Conservation (phyloP, 2,329 filamentous ascomycete species). For the Alternaria atra region DNA sequence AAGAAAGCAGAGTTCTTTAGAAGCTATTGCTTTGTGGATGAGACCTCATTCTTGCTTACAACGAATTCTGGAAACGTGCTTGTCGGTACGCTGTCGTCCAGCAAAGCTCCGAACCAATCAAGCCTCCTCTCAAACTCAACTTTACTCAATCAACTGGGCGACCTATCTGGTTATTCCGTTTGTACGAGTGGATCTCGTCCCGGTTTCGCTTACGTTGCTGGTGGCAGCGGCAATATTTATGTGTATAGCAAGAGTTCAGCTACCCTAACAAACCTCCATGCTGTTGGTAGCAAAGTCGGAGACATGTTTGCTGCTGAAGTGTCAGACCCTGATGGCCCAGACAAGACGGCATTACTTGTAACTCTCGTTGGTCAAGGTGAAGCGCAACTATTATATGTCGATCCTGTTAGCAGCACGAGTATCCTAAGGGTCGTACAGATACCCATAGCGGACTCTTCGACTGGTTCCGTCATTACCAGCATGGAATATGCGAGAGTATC, state of each 20-base stretch:
- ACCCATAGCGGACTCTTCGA: conserved; percentile 41
- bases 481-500: conserved; percentile 48
- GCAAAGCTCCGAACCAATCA: neutral
- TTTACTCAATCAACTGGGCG: conserved; percentile 45
- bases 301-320: conserved; percentile 46
- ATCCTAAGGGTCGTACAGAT: conserved; percentile 19
- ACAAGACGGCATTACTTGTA: conserved; percentile 46
- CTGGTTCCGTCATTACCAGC: conserved; percentile 63
- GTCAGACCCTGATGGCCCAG: neutral
- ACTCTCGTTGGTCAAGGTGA: conserved; percentile 49
- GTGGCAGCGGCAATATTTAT: conserved; percentile 56
- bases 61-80: conserved; percentile 67
- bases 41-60: conserved; percentile 65
- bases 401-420: conserved; percentile 3
- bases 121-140: conserved; percentile 28
- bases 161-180: conserved; percentile 60
- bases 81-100: conserved; percentile 37
- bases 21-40: conserved; percentile 70
- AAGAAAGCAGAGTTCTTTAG: conserved; percentile 59
- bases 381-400: conserved; percentile 44
- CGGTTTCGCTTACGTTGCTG: conserved; percentile 57
- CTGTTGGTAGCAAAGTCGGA: conserved; percentile 51
- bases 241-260: conserved; percentile 39
- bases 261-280: conserved; percentile 35
- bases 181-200: conserved; percentile 50